Evolutionary conservation across 2,329 filamentous ascomycete species (phyloP), one percentile per base, ranked within the genome.

Genomic region (Colletotrichum phormii): DNA sequence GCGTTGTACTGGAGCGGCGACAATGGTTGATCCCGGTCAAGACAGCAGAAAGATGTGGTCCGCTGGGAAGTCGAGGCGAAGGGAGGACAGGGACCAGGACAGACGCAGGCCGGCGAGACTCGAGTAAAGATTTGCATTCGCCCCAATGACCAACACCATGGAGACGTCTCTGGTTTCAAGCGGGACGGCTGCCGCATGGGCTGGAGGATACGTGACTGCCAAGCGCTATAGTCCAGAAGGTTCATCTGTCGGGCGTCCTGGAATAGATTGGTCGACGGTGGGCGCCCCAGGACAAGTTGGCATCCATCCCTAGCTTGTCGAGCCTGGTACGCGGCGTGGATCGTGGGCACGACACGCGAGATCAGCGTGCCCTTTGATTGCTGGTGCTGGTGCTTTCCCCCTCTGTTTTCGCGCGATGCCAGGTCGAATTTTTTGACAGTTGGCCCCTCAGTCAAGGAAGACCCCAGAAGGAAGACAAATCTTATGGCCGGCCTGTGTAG

Each of bases 141-240:
- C 73, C 73, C 74, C 66, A 73, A 67, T 35, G 55, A 67, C 65
- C 63, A 74, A 58, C 73, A 75, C 64, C 42, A 64, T 54, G 71
- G 67, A 71, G 71, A 66, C 59, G 64, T 51, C 64, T 74, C 42
- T 74, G 73, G 74, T 75, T 72, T 75, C 74, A 71, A 72, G 62
- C 69, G 37, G 42, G 46, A 71, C 63, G 63, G 64, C 60, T 72
- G 74, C 64, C 72, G 68, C 74, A 74, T 75, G 53, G 64, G 35
- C 63, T 67, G 59, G 63, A 66, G 26, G 67, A 75, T 74, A 74
- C 71, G 73, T 75, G 73, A 75, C 73, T 66, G 67, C 71, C 71
- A 72, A 74, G 65, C 60, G 62, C 71, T 49, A 61, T 66, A 67
- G 63, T 75, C 57, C 42, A 60, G 64, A 74, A 73, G 58, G 68